These are phyloP conservation scores for Ophiostoma piceae DNA, from an alignment of 2,329 filamentous ascomycete genomes.

Conservation along the genomic window DNA sequence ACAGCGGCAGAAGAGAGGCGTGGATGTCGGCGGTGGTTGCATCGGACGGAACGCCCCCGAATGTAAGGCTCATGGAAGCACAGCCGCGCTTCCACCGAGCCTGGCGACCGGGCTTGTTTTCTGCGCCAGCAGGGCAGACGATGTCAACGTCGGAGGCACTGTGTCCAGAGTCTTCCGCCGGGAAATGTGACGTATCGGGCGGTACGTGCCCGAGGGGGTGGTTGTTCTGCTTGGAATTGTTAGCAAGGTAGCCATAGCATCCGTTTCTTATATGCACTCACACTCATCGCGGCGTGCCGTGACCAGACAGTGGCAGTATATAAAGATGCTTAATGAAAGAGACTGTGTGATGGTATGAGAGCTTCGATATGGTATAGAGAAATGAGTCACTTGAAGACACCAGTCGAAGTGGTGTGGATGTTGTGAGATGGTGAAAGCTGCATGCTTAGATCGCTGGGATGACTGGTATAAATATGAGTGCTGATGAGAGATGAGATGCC, in stretches of 20 bases:
- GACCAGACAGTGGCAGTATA: neutral
- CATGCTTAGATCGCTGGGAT: neutral
- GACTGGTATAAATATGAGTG: neutral
- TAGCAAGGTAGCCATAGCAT: neutral
- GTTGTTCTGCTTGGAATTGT: neutral
- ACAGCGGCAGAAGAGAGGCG: slow-evolving; percentile 41
- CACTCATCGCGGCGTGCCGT: neutral
- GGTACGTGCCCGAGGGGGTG: neutral
- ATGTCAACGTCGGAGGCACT: neutral
- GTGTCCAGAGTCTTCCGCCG: neutral
- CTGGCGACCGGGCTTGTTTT: slow-evolving; percentile 18
- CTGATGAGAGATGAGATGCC: neutral
- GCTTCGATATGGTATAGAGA: neutral
- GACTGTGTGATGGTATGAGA: too few species aligned
- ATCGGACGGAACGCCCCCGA: slow-evolving; percentile 36
- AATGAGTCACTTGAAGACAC: neutral
- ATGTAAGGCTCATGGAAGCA: slow-evolving; percentile 18
- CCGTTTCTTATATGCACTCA: neutral
- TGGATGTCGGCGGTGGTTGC: slow-evolving; percentile 45
- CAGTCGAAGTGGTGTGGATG: neutral
- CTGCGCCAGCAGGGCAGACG: slow-evolving; percentile 15
- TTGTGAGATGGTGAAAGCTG: neutral
- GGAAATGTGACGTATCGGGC: neutral
- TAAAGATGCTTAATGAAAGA: neutral
- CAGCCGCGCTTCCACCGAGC: slow-evolving; percentile 16